These are phyloP conservation scores for Apophysomyces sp. DNA, from an alignment of 371 early-diverging fungal genomes.

Conservation along the genomic window DNA sequence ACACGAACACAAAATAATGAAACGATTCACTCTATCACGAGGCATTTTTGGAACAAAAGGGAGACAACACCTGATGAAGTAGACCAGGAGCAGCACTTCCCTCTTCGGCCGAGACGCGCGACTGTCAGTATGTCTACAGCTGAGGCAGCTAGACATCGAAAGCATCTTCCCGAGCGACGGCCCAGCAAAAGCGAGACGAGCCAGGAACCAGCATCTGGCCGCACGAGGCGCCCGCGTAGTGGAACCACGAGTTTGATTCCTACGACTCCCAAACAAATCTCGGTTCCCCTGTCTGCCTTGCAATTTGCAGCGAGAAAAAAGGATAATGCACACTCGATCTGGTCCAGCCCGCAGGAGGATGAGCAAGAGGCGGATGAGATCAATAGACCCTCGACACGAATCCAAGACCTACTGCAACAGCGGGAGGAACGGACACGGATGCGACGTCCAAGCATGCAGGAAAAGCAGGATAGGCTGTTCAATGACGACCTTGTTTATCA, in stretches of 20 bases:
- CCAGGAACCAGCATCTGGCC: background rate
- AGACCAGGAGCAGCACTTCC: background rate
- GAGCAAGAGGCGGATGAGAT: background rate
- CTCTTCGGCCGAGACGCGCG: background rate
- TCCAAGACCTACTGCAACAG: background rate
- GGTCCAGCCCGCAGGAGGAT: slow-evolving; percentile 1
- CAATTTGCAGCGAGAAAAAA: slow-evolving; percentile 7
- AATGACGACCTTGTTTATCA: background rate
- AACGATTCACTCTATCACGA: background rate
- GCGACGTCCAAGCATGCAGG: too few species aligned
- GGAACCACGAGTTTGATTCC: slow-evolving; percentile 1
- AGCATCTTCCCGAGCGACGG: background rate
- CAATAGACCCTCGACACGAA: background rate
- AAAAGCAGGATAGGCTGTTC: background rate
- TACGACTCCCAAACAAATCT: background rate
- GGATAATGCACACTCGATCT: background rate
- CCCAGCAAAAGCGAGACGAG: background rate
- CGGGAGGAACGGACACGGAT: background rate
- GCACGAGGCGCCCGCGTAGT: background rate
- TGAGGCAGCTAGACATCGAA: background rate
- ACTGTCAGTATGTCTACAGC: background rate
- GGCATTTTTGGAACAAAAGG: background rate
- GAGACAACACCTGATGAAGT: background rate
- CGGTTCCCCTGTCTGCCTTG: slow-evolving; percentile 1
- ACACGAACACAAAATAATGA: background rate